Evolutionary conservation across 495 filamentous ascomycete genomes (phyloP).

Genomic region (Choiromyces venosus): DNA sequence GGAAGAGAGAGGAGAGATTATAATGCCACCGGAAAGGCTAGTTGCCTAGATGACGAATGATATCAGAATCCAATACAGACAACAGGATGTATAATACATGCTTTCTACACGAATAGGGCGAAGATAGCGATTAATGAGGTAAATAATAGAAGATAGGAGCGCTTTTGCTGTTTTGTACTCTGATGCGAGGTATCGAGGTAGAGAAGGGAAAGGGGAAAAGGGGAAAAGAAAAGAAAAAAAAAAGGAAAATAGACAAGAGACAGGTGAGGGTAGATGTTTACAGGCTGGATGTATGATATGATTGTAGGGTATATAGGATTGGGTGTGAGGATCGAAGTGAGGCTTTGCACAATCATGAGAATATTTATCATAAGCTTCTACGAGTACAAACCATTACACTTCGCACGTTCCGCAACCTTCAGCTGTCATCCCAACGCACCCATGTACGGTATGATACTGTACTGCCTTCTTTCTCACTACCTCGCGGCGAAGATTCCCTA

Average conservation of each 20-base stretch:
- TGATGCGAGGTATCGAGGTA: background rate
- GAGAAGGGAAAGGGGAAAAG: background rate
- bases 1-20: background rate
- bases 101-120: background rate
- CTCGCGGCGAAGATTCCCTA: slow-evolving; percentile 16
- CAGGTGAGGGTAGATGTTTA: background rate
- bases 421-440: background rate
- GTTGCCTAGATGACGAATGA: background rate
- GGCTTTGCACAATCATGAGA: background rate
- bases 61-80: background rate
- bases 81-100: background rate
- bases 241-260: background rate
- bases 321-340: background rate
- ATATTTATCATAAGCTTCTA: background rate
- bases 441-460: background rate
- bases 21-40: background rate
- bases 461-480: background rate
- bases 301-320: background rate
- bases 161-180: background rate
- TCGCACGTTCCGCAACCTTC: background rate
- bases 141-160: background rate
- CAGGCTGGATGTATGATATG: background rate
- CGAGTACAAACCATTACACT: background rate
- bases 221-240: background rate
- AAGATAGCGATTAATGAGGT: background rate